Conservation (phyloP, 75 land plant genomes). For the Isoetes taiwanensis region DNA sequence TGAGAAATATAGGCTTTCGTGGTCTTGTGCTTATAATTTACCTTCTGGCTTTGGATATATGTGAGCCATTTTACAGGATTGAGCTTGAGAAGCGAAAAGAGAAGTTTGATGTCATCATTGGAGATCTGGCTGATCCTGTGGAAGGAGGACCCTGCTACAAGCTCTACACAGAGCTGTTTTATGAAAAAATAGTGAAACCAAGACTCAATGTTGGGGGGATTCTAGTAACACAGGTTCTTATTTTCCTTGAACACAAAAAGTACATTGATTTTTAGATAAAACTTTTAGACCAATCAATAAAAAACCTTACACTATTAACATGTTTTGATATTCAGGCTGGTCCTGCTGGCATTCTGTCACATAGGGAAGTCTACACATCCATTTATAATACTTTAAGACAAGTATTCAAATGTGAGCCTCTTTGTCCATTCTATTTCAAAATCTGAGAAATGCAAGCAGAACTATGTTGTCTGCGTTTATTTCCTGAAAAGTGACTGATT, state of each 20-base stretch:
- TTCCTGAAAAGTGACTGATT: no score
- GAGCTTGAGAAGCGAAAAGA: constrained; percentile 57
- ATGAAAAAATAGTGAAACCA: constrained; percentile 64
- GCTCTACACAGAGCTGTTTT: constrained; percentile 82
- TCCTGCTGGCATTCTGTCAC: constrained; percentile 84
- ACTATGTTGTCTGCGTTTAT: no score
- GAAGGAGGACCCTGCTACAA: constrained; percentile 94
- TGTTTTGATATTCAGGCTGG: constrained; percentile 37
- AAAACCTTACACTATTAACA: neutral
- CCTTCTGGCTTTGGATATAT: neutral
- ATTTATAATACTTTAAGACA: constrained; percentile 87
- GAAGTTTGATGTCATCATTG: constrained; percentile 68
- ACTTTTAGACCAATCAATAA: no score
- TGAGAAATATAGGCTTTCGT: neutral
- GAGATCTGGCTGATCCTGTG: constrained; percentile 90
- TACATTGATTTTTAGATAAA: no score
- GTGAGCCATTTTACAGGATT: constrained; percentile 28
- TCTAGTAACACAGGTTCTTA: constrained; percentile 73
- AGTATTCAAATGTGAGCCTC: constrained; percentile 56
- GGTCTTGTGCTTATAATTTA: no score
- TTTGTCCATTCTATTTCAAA: neutral
- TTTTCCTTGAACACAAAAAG: no score
- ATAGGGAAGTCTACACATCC: constrained; percentile 81
- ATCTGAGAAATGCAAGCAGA: no score
- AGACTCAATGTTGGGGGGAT: constrained; percentile 54